These are phyloP conservation scores for Asterochloris erici DNA, from an alignment of 139 green algal species.

Conservation along the genomic window DNA sequence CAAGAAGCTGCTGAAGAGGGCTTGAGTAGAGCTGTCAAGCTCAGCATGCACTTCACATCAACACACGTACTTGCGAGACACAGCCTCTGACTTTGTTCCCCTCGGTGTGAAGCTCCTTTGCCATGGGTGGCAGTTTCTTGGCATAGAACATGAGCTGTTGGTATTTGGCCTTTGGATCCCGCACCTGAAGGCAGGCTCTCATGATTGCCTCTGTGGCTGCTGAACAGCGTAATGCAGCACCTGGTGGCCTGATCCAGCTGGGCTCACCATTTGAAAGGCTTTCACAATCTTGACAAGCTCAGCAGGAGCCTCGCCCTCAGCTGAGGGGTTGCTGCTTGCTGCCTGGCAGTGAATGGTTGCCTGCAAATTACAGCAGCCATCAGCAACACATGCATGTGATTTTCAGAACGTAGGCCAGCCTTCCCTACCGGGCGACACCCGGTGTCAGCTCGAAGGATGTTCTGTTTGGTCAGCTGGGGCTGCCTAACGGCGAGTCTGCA, in stretches of 20 bases:
- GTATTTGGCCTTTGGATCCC: slow-evolving; percentile 83
- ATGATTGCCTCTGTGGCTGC: background rate
- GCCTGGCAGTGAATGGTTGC: too few species aligned
- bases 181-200: slow-evolving; percentile 36
- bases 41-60: background rate
- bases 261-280: slow-evolving; percentile 66
- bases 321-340: too few species aligned
- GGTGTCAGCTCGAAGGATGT: too few species aligned
- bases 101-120: slow-evolving; percentile 57
- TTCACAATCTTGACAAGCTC: slow-evolving; percentile 75
- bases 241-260: background rate
- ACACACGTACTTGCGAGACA: slow-evolving; percentile 46
- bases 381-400: too few species aligned
- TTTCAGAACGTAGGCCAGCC: too few species aligned
- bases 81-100: slow-evolving; percentile 96
- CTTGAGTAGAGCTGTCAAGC: background rate
- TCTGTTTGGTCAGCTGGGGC: too few species aligned
- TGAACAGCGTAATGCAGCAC: background rate
- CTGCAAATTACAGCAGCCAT: too few species aligned
- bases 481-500: too few species aligned
- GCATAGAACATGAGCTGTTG: slow-evolving; percentile 98
- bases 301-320: slow-evolving; percentile 38
- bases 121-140: slow-evolving; percentile 81
- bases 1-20: background rate
- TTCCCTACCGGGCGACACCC: too few species aligned